Evolutionary conservation across 148 eudicot species (phyloP).

Genomic region (Fagopyrum esculentum): DNA sequence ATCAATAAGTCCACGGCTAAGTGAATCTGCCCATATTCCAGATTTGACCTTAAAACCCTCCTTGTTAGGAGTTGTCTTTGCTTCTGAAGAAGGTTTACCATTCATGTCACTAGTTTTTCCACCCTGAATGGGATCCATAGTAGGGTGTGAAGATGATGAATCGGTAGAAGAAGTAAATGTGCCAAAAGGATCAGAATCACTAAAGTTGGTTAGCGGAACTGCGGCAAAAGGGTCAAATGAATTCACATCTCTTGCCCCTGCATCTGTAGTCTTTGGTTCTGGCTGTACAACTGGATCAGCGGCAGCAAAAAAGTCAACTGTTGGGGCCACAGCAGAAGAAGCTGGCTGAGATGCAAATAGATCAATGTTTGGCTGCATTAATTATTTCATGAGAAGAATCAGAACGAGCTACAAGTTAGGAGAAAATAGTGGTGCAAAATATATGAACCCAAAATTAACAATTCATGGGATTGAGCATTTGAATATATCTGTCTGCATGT

Average conservation of each 20-base stretch:
- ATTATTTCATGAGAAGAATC: conserved; percentile 13
- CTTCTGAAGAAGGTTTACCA: conserved; percentile 34
- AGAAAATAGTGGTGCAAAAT: neutral
- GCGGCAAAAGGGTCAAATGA: conserved; percentile 78
- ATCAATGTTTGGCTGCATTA: conserved; percentile 54
- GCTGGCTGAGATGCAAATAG: conserved; percentile 63
- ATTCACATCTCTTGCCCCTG: conserved; percentile 28
- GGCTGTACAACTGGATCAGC: conserved; percentile 42
- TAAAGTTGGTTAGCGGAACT: conserved; percentile 65
- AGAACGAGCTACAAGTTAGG: neutral
- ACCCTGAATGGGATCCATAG: conserved; percentile 24
- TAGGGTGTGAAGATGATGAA: conserved; percentile 32
- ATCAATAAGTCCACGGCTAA: conserved; percentile 96
- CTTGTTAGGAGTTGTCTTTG: conserved; percentile 44
- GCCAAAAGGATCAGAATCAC: conserved; percentile 62
- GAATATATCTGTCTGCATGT: neutral
- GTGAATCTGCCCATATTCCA: conserved; percentile 95
- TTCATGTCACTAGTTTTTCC: conserved; percentile 20
- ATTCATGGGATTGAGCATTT: neutral
- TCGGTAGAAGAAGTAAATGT: conserved; percentile 50
- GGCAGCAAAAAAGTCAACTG: conserved; percentile 64
- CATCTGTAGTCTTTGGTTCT: conserved; percentile 34
- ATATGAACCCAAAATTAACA: neutral
- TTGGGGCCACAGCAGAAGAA: conserved; percentile 42
- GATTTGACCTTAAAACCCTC: conserved; percentile 79